Percentiles rank a stretch among this genome's conserved stretches.
Evolutionary conservation across 1,284 basidiomycete genomes (phyloP).

Genomic region (Athelia sp.): DNA sequence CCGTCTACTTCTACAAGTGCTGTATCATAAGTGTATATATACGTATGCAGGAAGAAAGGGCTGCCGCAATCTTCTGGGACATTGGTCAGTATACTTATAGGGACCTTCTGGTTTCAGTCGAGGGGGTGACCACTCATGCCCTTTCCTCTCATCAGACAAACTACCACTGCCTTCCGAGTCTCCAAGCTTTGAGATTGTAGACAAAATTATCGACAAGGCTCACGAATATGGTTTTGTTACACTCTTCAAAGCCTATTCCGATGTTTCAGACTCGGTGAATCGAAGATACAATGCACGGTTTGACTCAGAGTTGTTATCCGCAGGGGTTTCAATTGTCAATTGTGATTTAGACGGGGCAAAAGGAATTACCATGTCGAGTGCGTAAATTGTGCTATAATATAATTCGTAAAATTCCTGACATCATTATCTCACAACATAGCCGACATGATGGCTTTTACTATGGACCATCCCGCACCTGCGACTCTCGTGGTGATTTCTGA

Average conservation of each 20-base stretch:
- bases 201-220: slow-evolving; percentile 24
- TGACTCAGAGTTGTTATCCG: slow-evolving; percentile 53
- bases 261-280: slow-evolving; percentile 26
- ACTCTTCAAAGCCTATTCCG: slow-evolving; percentile 37
- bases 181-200: slow-evolving; percentile 27
- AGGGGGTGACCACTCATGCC: not conserved
- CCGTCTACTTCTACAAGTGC: too few relatives aligned
- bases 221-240: slow-evolving; percentile 28
- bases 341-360: slow-evolving; percentile 55
- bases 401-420: not conserved
- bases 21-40: too few relatives aligned
- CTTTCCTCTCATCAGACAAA: slow-evolving; percentile 34
- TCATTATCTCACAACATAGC: slow-evolving; percentile 25
- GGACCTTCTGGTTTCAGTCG: not conserved
- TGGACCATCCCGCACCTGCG: slow-evolving; percentile 46
- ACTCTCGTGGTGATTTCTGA: slow-evolving; percentile 53
- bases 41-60: too few relatives aligned
- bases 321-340: slow-evolving; percentile 53
- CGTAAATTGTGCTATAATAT: slow-evolving; percentile 3
- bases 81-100: slow-evolving; percentile 24
- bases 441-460: slow-evolving; percentile 56
- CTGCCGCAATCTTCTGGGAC: slow-evolving; percentile 34
- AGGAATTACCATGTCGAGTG: slow-evolving; percentile 43
- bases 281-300: slow-evolving; percentile 25
- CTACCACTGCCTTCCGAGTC: slow-evolving; percentile 37